Evolutionary conservation across 176 grass and related monocot genomes (phyloP), one percentile per base, ranked within the genome.

Genomic region (Metroxylon sagu): DNA sequence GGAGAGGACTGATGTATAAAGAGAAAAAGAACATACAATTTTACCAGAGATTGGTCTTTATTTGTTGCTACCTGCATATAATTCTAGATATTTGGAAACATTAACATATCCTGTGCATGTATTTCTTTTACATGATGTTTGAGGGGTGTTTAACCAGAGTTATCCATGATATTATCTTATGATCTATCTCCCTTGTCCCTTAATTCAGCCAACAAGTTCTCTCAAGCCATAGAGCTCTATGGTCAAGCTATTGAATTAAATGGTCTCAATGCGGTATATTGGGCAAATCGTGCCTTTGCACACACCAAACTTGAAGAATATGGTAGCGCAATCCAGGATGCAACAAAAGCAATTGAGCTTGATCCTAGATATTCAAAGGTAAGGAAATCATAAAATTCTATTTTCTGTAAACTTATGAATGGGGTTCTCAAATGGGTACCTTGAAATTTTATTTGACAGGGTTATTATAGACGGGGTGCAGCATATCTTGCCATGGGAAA

Each of bases 401-500:
- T 8, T 25, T 39, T 55, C 14, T 43, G 3, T 43, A 2, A 12
- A 14, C 29, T 56, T 5, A 35, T 56, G 10, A 16, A 19, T 19
- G 14, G 14, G 14, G 21, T 14, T 56, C 14, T 16, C 51, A 14
- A 52, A 19, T 56, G 27, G 54, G 56, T 62, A 18, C 29, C 7
- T 49, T 50, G 25, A 48, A 71, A 72, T 23, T 15, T 65, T 43
- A 59, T 16, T 48, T 51, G 50, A 8, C 66, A 95, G 90, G 86
- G 83, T 68, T 95, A 95, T 67, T 95, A 95, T 71, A 83, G 86
- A 56, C 66, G 86, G 50, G 90, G 86, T 61, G 83, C 74, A 4
- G 86, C 90, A 67, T 74, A 82, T 87, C 90, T 90, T 86, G 82
- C 90, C 16, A 95, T 95, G 90, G 90, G 90, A 54, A 95, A 90